These are phyloP conservation scores for Psidium friedrichsthalianum DNA, from an alignment of 345 rosid genomes.

Conservation along the genomic window DNA sequence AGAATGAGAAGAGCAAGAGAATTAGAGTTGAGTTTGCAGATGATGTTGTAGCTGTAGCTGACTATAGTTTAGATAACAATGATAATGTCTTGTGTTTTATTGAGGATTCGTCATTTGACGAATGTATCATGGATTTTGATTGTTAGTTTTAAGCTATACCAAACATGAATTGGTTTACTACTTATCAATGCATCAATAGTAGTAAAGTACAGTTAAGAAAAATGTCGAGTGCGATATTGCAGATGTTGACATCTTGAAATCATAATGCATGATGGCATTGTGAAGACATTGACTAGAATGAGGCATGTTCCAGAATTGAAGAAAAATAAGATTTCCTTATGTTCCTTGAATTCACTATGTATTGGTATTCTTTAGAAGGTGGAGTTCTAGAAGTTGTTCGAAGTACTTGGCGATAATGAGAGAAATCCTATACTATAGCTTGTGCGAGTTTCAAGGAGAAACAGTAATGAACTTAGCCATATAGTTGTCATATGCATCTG, in stretches of 20 bases:
- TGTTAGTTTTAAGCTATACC: neutral
- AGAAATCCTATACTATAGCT: neutral
- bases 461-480: neutral
- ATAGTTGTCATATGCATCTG: neutral
- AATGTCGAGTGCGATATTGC: neutral
- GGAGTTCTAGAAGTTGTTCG: neutral
- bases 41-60: neutral
- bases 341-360: neutral
- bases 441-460: neutral
- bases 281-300: neutral
- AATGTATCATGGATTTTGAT: neutral
- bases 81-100: neutral
- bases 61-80: accelerated
- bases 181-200: neutral
- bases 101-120: neutral
- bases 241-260: neutral
- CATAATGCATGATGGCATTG: neutral
- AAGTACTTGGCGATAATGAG: neutral
- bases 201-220: neutral
- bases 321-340: neutral
- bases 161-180: neutral
- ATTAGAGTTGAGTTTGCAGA: neutral
- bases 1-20: neutral
- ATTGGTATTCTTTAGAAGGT: neutral
- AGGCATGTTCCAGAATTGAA: neutral